These are phyloP conservation scores for Corylus heterophylla DNA, from an alignment of 306 rosid species.

Conservation along the genomic window DNA sequence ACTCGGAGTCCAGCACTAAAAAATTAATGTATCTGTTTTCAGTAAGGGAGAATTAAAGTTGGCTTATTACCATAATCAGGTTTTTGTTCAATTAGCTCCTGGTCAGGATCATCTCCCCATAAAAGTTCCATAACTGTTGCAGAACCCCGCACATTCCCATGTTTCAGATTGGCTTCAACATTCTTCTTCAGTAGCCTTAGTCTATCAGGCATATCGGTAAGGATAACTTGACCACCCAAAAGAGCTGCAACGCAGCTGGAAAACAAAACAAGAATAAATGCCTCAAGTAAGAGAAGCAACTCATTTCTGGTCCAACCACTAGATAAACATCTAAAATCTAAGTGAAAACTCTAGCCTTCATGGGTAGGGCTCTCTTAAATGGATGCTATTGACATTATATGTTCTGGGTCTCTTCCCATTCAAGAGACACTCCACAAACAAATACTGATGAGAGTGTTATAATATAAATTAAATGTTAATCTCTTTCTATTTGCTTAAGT, in stretches of 20 bases:
- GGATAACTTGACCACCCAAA: conserved; percentile 71
- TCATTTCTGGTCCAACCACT: conserved; percentile 6
- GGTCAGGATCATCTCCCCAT: conserved; percentile 83
- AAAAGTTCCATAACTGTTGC: conserved; percentile 56
- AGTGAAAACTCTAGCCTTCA: not conserved
- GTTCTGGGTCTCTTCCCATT: not conserved
- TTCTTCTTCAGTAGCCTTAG: conserved; percentile 70
- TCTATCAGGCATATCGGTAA: conserved; percentile 82
- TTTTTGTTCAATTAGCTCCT: conserved; percentile 45
- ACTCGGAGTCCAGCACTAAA: not conserved
- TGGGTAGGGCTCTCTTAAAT: not conserved
- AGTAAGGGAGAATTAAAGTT: not conserved
- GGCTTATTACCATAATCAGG: conserved; percentile 63
- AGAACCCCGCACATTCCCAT: conserved; percentile 55
- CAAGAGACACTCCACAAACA: not conserved
- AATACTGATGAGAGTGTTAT: not conserved
- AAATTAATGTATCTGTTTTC: not conserved
- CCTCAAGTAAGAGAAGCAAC: conserved; percentile 21
- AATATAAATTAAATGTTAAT: no score
- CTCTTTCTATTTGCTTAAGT: no score
- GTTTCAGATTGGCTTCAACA: conserved; percentile 60
- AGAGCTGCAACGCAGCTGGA: conserved; percentile 83
- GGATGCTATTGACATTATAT: not conserved
- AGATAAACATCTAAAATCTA: not conserved
- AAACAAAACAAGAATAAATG: conserved; percentile 29